Evolutionary conservation across 1,284 basidiomycete genomes (phyloP).

Genomic region (Sanghuangporus weigelae): DNA sequence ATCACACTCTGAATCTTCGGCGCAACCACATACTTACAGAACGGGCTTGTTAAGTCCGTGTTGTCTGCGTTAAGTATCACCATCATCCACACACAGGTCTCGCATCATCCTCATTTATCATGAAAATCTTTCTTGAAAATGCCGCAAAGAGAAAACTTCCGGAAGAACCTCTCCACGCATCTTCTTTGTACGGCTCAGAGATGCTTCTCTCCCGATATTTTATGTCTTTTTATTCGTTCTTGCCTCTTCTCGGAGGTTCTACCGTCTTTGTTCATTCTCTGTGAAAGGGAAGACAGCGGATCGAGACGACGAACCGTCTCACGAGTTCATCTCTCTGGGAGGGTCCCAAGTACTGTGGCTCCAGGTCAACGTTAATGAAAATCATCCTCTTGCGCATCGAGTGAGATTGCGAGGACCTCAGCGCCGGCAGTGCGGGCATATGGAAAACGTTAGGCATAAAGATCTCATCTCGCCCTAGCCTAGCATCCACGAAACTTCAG

Average conservation of each 20-base stretch:
- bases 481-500: neutral
- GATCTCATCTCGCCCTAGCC: neutral
- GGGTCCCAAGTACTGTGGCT: neutral
- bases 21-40: no score
- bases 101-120: neutral
- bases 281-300: neutral
- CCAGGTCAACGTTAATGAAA: neutral
- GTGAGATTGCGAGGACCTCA: neutral
- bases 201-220: neutral
- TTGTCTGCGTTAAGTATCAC: neutral
- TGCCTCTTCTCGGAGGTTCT: neutral
- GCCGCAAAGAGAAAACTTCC: neutral
- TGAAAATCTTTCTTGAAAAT: neutral
- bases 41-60: neutral
- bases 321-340: neutral
- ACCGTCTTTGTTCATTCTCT: neutral
- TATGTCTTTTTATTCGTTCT: neutral
- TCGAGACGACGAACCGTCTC: neutral
- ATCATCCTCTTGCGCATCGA: neutral
- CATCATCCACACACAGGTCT: neutral
- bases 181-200: neutral
- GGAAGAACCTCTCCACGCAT: neutral
- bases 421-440: slow-evolving; percentile 5
- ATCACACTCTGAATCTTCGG: neutral
- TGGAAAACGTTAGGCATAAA: neutral